These are phyloP conservation scores for Auxenochlorella pyrenoidosa DNA, from an alignment of 139 green algal genomes.

Conservation along the genomic window DNA sequence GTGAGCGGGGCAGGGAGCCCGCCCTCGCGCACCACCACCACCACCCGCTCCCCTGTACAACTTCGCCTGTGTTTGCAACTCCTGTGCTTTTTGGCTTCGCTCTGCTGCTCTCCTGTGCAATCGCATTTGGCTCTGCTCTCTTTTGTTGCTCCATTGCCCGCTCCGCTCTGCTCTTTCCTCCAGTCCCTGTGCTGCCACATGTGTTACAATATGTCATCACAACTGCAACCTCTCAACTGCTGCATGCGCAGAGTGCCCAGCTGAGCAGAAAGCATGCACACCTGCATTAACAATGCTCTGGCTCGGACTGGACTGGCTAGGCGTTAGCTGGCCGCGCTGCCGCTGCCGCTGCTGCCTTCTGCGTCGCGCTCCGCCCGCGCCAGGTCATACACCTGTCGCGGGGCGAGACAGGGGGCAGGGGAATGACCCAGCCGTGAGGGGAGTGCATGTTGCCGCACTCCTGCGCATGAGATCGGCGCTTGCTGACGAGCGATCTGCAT, in stretches of 20 bases:
- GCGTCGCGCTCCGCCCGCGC: slow-evolving; percentile 78
- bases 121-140: neutral
- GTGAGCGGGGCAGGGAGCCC: neutral
- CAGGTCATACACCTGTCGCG: slow-evolving; percentile 83
- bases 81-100: no score
- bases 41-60: no score
- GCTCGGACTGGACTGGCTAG: neutral
- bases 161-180: neutral
- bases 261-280: no score
- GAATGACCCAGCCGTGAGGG: no score
- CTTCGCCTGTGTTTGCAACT: neutral
- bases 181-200: no score
- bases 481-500: no score
- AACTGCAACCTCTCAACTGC: neutral
- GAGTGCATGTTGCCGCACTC: no score
- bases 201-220: neutral
- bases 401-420: neutral
- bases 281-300: neutral
- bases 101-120: neutral
- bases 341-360: neutral
- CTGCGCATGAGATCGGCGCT: no score
- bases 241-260: no score
- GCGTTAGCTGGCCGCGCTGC: neutral
- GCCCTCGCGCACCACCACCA: no score
- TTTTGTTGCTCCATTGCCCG: neutral